Evolutionary conservation across 148 eudicot genomes (phyloP).

Genomic region (Rhododendron simsii): DNA sequence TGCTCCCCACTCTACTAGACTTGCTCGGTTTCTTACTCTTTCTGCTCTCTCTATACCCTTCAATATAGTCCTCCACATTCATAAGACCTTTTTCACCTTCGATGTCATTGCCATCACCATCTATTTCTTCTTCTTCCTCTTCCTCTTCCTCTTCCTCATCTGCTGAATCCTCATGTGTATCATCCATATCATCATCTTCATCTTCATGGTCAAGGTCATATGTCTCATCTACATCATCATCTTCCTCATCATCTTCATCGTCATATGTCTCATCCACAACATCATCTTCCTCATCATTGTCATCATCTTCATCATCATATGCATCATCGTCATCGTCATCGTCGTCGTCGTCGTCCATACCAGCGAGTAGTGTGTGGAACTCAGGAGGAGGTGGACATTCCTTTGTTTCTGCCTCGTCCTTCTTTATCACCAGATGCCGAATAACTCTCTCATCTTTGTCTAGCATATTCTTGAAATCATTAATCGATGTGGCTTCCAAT

Average conservation of each 20-base stretch:
- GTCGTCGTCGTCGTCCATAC: slow-evolving; percentile 47
- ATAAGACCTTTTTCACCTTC: neutral
- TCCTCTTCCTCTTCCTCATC: slow-evolving; percentile 15
- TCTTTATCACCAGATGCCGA: slow-evolving; percentile 86
- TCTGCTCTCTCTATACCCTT: neutral
- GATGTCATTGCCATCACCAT: slow-evolving; percentile 22
- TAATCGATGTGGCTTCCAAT: slow-evolving; percentile 63
- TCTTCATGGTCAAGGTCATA: neutral
- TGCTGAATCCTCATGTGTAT: neutral
- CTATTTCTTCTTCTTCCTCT: slow-evolving; percentile 15
- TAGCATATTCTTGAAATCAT: slow-evolving; percentile 74
- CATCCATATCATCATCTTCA: neutral
- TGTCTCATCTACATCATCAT: slow-evolving; percentile 18
- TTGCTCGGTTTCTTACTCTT: neutral
- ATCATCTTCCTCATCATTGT: slow-evolving; percentile 33
- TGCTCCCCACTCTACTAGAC: neutral
- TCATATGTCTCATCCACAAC: slow-evolving; percentile 7
- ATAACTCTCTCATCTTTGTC: slow-evolving; percentile 91
- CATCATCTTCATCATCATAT: slow-evolving; percentile 29
- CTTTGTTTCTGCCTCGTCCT: slow-evolving; percentile 70
- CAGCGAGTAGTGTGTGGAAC: slow-evolving; percentile 51
- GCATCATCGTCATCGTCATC: slow-evolving; percentile 46
- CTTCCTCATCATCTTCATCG: slow-evolving; percentile 17
- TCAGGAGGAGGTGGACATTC: slow-evolving; percentile 87
- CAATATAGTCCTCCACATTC: neutral